These are phyloP conservation scores for Trifolium pratense DNA, from an alignment of 306 rosid genomes.

Conservation along the genomic window DNA sequence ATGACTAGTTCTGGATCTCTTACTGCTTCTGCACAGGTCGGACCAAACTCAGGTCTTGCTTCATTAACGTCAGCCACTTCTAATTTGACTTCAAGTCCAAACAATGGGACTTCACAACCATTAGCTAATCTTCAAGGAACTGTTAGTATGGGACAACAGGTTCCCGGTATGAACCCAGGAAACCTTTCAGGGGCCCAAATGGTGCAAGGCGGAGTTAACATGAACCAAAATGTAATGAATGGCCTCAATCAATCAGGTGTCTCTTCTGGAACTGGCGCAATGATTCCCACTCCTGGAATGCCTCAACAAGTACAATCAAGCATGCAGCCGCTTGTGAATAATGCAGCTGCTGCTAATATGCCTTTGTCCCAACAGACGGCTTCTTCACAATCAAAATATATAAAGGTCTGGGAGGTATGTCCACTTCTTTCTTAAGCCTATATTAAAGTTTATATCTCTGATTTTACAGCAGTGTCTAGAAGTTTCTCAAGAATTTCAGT, in stretches of 20 bases:
- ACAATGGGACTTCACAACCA: constrained; percentile 81
- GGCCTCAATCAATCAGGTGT: constrained; percentile 77
- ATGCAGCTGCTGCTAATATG: constrained; percentile 67
- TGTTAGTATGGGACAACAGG: constrained; percentile 83
- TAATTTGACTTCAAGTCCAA: constrained; percentile 75
- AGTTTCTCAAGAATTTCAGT: constrained; percentile 13
- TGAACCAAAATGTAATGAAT: constrained; percentile 80
- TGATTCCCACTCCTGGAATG: constrained; percentile 99
- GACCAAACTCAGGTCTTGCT: constrained; percentile 70
- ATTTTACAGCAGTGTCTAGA: constrained; percentile 22
- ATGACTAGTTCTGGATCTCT: constrained; percentile 71
- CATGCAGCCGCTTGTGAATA: constrained; percentile 70
- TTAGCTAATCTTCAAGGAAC: constrained; percentile 76
- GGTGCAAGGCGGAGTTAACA: constrained; percentile 80
- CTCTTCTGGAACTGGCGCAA: constrained; percentile 85
- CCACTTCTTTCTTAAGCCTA: constrained; percentile 2
- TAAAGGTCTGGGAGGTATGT: constrained; percentile 98
- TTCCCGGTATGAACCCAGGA: constrained; percentile 77
- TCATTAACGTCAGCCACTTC: constrained; percentile 71
- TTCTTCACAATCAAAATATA: constrained; percentile 82
- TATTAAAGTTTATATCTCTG: constrained; percentile 11
- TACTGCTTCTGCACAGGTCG: constrained; percentile 67
- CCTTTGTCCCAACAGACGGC: constrained; percentile 76
- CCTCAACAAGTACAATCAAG: constrained; percentile 81
- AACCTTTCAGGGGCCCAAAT: constrained; percentile 75